These are phyloP conservation scores for Alternaria infectoria DNA, from an alignment of 2,329 filamentous ascomycete genomes.

Conservation along the genomic window DNA sequence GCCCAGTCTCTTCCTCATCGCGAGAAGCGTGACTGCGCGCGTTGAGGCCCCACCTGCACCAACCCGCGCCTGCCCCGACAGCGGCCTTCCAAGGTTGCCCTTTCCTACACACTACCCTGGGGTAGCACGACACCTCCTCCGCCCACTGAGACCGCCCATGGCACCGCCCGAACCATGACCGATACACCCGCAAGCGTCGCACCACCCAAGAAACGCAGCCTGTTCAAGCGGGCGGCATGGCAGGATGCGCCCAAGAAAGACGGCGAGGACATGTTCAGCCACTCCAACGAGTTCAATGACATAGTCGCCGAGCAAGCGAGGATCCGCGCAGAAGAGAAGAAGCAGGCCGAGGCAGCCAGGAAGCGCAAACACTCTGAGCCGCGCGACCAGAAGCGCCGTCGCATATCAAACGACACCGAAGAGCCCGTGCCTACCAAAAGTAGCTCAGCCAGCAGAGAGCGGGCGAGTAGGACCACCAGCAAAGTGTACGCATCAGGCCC, in stretches of 20 bases:
- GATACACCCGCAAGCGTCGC: slow-evolving; percentile 25
- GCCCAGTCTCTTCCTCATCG: slow-evolving; percentile 11
- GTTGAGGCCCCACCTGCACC: slow-evolving; percentile 18
- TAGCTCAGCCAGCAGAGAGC: slow-evolving; percentile 15
- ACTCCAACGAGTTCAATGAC: slow-evolving; percentile 48
- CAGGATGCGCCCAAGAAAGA: slow-evolving; percentile 49
- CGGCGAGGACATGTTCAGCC: slow-evolving; percentile 51
- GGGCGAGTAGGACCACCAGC: slow-evolving; percentile 9
- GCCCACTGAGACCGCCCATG: slow-evolving; percentile 9
- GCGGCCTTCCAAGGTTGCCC: neutral
- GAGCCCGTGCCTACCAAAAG: slow-evolving; percentile 10
- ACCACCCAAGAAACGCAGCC: slow-evolving; percentile 52
- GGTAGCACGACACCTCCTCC: neutral
- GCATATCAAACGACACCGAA: slow-evolving; percentile 27
- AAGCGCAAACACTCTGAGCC: slow-evolving; percentile 37
- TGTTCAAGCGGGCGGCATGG: slow-evolving; percentile 64
- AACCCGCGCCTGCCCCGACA: neutral
- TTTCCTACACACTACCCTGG: neutral
- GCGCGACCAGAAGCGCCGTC: slow-evolving; percentile 31
- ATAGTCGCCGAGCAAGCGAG: slow-evolving; percentile 49
- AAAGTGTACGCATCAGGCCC: slow-evolving; percentile 24
- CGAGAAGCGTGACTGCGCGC: slow-evolving; percentile 46
- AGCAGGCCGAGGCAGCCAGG: slow-evolving; percentile 31
- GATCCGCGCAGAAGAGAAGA: slow-evolving; percentile 36
- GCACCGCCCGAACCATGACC: slow-evolving; percentile 31